These are phyloP conservation scores for Cladosporium oxysporum DNA, from an alignment of 2,329 filamentous ascomycete genomes.

Conservation along the genomic window DNA sequence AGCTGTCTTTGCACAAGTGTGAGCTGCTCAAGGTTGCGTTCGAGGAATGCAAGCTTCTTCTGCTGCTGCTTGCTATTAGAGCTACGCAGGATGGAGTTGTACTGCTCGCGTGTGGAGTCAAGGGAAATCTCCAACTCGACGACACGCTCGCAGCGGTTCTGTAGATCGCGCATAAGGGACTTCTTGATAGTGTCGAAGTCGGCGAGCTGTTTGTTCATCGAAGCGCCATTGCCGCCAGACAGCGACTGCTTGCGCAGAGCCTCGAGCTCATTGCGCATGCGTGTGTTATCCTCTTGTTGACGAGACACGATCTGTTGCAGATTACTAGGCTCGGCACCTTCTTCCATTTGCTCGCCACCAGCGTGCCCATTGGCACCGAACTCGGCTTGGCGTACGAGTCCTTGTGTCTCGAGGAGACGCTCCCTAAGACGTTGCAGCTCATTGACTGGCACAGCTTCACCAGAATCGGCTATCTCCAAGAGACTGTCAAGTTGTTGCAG, in stretches of 20 bases:
- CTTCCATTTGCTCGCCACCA: conserved; percentile 53
- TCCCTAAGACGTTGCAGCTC: conserved; percentile 76
- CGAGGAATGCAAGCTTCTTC: conserved; percentile 99
- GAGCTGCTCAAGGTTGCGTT: conserved; percentile 95
- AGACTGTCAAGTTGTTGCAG: conserved; percentile 81
- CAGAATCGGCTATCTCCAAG: conserved; percentile 72
- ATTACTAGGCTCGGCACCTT: conserved; percentile 60
- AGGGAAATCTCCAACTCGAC: conserved; percentile 97
- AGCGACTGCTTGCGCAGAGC: conserved; percentile 72
- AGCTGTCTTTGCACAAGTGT: conserved; percentile 97
- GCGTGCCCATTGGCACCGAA: conserved; percentile 68
- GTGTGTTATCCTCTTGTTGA: conserved; percentile 78
- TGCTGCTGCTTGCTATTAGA: conserved; percentile 98
- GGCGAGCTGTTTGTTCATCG: conserved; percentile 95
- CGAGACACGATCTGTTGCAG: conserved; percentile 73
- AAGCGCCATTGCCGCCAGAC: conserved; percentile 64
- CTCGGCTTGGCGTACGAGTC: conserved; percentile 89
- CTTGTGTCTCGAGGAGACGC: conserved; percentile 84
- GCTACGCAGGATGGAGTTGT: conserved; percentile 95
- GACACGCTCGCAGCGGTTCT: conserved; percentile 94
- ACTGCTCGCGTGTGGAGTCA: conserved; percentile 96
- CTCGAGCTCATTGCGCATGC: conserved; percentile 77
- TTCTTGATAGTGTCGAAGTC: conserved; percentile 99
- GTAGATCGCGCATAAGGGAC: conserved; percentile 95
- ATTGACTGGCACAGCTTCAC: conserved; percentile 78